Base-by-base conservation (phyloP, 192 early-diverging fungal species). In the Mortierella hygrophila region DNA sequence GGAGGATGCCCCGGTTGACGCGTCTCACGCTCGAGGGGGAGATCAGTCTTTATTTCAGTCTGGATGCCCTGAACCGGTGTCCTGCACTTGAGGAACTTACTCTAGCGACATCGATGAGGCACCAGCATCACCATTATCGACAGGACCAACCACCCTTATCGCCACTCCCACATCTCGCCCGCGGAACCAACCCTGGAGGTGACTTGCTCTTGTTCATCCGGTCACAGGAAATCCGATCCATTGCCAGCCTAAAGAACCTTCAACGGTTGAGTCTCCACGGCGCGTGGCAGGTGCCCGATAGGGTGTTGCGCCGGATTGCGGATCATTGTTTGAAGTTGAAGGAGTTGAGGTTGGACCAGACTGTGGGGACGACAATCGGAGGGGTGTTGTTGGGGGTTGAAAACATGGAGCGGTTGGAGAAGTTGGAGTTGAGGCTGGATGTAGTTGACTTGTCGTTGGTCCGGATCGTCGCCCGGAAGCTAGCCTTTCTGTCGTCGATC, bases 11-110 rank as follows among this genome's bases (percentile, higher is more conserved):
- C 1, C 37, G 49, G n/a, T 40, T 85, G 54, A 80, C 52, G 16
- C 54, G 78, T 3, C 55, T 85, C 3, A 76, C 54, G 4, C 75
- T 85, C 13, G 83, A 80, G 10, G 83, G 83, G 8, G 83, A 85
- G 52, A 68, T 85, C 35, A 80, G 83, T 68, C 29, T 85, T n/a
- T 38, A 85, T 68, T 85, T 85, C 60, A 63, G 83, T 73, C 47
- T 85, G 3, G 83, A 80, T 44, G 60, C 77, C 1, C 32, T 85
- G 35, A 26, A 55, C 21, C 35, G 74, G 44, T 85, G 83, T 68
- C 83, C 83, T 6, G 76, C 70, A 13, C 32, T 85, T 3, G 83
- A 85, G 63, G 78, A 85, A 23, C 38, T 85, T 35, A 57, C 69
- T 5, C 23, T 85, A 37, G 60, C 68, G 16, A 73, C 55, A 4